Evolutionary conservation across 495 filamentous ascomycete genomes (phyloP).

Genomic region (Podospora conica): DNA sequence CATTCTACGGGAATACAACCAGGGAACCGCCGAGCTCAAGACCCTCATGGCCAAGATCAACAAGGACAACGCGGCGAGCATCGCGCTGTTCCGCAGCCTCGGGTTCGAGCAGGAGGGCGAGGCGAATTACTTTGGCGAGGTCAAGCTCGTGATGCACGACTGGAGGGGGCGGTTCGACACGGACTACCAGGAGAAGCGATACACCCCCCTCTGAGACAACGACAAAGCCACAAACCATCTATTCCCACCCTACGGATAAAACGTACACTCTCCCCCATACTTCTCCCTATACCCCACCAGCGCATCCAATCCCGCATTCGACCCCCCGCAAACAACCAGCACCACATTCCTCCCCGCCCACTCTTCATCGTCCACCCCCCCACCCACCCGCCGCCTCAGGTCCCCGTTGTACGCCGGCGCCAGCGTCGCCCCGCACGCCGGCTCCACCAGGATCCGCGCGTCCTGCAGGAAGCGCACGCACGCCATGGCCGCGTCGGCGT

Average conservation of each 20-base stretch:
- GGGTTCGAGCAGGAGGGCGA: constrained; percentile 40
- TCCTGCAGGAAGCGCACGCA: constrained; percentile 74
- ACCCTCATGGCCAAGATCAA: constrained; percentile 44
- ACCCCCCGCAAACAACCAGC: constrained; percentile 81
- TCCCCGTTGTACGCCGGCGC: constrained; percentile 61
- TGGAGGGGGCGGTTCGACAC: not conserved
- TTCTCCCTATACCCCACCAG: constrained; percentile 56
- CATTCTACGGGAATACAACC: constrained; percentile 56
- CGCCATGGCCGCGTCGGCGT: constrained; percentile 74
- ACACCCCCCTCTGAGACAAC: no score
- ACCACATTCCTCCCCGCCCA: constrained; percentile 65
- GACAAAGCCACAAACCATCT: no score
- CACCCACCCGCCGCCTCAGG: constrained; percentile 54
- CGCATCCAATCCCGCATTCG: constrained; percentile 62
- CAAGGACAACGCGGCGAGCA: constrained; percentile 33
- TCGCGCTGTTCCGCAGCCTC: constrained; percentile 40
- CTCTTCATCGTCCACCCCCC: constrained; percentile 46
- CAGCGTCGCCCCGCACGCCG: constrained; percentile 74
- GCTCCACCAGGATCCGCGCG: constrained; percentile 74
- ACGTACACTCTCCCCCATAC: constrained; percentile 35
- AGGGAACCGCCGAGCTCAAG: constrained; percentile 18
- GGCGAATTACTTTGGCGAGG: constrained; percentile 47
- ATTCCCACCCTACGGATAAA: not conserved
- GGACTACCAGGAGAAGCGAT: not conserved
- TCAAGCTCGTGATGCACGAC: constrained; percentile 35